These are phyloP conservation scores for Gastrodia elata DNA, from an alignment of 106 monocot species.

Conservation along the genomic window DNA sequence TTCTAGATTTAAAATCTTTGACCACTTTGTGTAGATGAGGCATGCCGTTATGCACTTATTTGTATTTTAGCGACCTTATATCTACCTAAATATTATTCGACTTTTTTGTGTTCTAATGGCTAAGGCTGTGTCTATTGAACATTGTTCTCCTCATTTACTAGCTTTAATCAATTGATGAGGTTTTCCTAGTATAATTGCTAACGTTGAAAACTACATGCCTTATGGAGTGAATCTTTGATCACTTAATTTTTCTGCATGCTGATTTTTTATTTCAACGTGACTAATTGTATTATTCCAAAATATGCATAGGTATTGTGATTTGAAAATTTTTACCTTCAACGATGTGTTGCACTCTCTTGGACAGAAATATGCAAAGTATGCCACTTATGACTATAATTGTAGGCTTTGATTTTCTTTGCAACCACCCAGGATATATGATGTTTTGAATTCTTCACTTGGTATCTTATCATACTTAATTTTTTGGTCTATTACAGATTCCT, in stretches of 20 bases:
- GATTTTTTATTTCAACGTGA: neutral
- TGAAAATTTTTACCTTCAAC: neutral
- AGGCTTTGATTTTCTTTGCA: neutral
- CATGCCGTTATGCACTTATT: neutral
- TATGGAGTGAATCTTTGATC: neutral
- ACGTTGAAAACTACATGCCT: neutral
- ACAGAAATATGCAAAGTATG: slow-evolving; percentile 4
- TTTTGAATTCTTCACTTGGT: neutral
- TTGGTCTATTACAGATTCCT: neutral
- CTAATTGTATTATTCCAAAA: neutral
- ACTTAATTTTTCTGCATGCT: neutral
- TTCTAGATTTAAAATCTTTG: neutral
- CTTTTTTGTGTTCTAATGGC: neutral
- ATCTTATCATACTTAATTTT: neutral
- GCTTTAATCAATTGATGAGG: neutral
- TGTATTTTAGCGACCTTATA: neutral
- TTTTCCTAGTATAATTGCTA: neutral
- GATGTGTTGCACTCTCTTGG: slow-evolving; percentile 2
- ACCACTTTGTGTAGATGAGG: neutral
- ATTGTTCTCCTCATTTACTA: neutral
- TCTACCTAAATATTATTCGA: neutral
- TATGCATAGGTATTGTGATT: slow-evolving; percentile 8
- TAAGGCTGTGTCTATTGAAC: neutral
- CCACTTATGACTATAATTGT: neutral
- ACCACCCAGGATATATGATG: neutral